phyloP scores from a whole-genome alignment of 257 asterid genomes.

The Cruciata laevipes region DNA sequence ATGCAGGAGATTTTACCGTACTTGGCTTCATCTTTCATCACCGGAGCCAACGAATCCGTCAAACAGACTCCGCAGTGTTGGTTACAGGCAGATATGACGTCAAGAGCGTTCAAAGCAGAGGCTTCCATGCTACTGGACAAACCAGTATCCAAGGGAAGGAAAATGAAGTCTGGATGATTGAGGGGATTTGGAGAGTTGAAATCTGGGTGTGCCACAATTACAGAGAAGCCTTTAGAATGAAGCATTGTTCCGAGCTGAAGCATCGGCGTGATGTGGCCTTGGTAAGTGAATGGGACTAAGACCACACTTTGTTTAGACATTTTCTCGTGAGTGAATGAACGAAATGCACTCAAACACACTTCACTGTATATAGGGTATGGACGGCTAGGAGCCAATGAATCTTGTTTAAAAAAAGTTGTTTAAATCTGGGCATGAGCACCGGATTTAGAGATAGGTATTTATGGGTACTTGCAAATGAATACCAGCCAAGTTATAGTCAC shows the following conservation, averaged over 20 bases:
- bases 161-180: slow-evolving; percentile 13
- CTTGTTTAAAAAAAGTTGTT: no score
- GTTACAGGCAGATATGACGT: background rate
- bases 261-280: slow-evolving; percentile 33
- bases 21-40: slow-evolving; percentile 14
- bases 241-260: slow-evolving; percentile 26
- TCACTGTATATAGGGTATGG: no score
- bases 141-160: background rate
- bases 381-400: no score
- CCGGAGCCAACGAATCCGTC: slow-evolving; percentile 18
- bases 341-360: no score
- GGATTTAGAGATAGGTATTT: no score
- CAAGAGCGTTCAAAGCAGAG: background rate
- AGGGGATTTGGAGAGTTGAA: slow-evolving; percentile 35
- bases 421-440: no score
- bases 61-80: slow-evolving; percentile 28
- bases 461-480: no score
- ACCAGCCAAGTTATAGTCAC: no score
- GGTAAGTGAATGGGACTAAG: slow-evolving; percentile 19
- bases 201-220: slow-evolving; percentile 42
- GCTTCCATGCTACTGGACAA: background rate
- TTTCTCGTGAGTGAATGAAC: no score
- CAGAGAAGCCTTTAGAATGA: slow-evolving; percentile 43
- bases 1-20: slow-evolving; percentile 26
- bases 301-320: slow-evolving; percentile 11